Conservation (phyloP, 2,329 filamentous ascomycete species). For the Aspergillus amoenus region DNA sequence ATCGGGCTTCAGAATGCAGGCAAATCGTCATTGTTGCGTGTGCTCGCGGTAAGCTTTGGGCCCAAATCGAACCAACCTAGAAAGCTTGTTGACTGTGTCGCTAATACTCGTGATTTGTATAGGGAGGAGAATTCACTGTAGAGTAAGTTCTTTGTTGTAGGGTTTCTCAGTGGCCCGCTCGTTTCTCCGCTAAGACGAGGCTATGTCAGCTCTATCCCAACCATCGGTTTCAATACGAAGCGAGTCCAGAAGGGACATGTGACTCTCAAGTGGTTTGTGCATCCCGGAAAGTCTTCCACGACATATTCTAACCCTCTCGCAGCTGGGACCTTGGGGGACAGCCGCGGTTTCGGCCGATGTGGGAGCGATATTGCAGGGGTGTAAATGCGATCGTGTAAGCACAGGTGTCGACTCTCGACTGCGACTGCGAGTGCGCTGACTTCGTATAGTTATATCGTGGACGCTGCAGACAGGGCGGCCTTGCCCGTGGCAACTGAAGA, state of each 20-base stretch:
- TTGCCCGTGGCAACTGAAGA: slow-evolving; percentile 87
- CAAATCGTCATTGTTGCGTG: slow-evolving; percentile 91
- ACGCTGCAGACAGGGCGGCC: slow-evolving; percentile 81
- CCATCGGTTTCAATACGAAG: slow-evolving; percentile 99
- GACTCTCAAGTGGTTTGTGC: slow-evolving; percentile 80
- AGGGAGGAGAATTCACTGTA: slow-evolving; percentile 98
- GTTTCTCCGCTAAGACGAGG: slow-evolving; percentile 17
- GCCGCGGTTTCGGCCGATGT: slow-evolving; percentile 96
- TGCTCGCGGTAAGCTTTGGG: slow-evolving; percentile 76
- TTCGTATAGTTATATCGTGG: slow-evolving; percentile 76
- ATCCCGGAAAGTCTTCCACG: slow-evolving; percentile 4
- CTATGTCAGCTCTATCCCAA: slow-evolving; percentile 82
- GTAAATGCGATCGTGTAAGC: slow-evolving; percentile 90
- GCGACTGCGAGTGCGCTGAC: slow-evolving; percentile 13
- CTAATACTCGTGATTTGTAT: slow-evolving; percentile 21
- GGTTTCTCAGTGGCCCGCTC: not conserved
- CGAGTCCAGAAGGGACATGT: slow-evolving; percentile 96
- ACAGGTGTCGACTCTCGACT: not conserved
- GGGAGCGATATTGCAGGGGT: slow-evolving; percentile 96
- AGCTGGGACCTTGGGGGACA: slow-evolving; percentile 97
- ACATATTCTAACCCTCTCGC: slow-evolving; percentile 20
- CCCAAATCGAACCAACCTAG: not conserved
- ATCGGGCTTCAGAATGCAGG: slow-evolving; percentile 97
- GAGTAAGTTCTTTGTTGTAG: slow-evolving; percentile 67
- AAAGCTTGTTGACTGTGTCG: slow-evolving; percentile 16